Base-by-base conservation (phyloP, 2,329 filamentous ascomycete species). In the Trichoderma harzianum region DNA sequence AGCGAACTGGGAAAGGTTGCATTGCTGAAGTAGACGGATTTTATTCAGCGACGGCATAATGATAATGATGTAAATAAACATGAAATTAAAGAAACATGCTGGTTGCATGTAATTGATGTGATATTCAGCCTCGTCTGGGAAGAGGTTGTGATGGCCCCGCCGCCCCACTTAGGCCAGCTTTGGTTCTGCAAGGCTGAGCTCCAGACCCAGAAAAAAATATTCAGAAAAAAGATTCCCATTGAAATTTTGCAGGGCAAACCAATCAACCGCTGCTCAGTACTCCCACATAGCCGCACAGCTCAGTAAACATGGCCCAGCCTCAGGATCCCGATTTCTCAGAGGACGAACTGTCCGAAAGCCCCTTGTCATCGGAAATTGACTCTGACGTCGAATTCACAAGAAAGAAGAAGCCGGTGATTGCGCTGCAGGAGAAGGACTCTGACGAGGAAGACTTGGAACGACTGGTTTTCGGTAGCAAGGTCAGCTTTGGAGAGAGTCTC, bases 391-490 rank as follows among this genome's bases (percentile, higher is more conserved):
- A 78, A 16, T 62, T 74, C 71, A 36, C 55, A 34, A 60, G 39
- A 34, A 58, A 73, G 69, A 58, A 73, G 69, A 71, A 71, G 47
- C 69, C 62, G 4, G 63, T 70, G 24, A 74, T 75, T 70, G 76
- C 71, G 71, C 75, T 82, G 68, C 80, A 79, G 69, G 91, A 92
- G 65, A 96, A 95, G 79, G 94, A 97, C 79, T 90, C 90, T 16
- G 90, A 92, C 67, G 95, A 98, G 80, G 90, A 92, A 78, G 93
- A 95, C 79, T 89, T 98, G 34, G 95, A 98, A 83, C 89, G 91
- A 75, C 84, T 98, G 74, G 92, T 99, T 4, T 93, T 99, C 74
- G 96, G 96, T 70, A 93, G 97, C 82, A 90, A 91, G 61, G 88
- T 89, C n/a, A 93, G 91, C 39, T 98, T 98, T 80, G 88, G 91